Evolutionary conservation across 192 early-diverging fungal genomes (phyloP), one percentile per base, ranked within the genome.

Genomic region (Phycomyces blakesleeanus): DNA sequence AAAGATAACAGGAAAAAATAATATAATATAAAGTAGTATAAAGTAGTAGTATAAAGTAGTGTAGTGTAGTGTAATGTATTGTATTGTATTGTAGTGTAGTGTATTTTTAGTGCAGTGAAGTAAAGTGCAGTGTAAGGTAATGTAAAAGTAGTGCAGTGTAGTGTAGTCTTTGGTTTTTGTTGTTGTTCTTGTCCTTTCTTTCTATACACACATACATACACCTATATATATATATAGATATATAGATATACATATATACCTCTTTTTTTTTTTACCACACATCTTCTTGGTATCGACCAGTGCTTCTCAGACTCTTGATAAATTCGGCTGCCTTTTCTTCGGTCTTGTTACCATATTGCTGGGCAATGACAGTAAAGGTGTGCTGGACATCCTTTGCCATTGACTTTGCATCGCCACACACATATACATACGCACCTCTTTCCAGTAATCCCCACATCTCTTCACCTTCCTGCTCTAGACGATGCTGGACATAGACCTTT

Each of bases 401-500:
- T 67, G 84, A 79, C 79, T 95, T 97, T 42, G 95, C 97, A 73
- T 99, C 97, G 62, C 94, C 95, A 69, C 95, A 98, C 50, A 97
- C 87, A 66, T 96, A 98, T 24, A 97, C 83, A 63, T 89, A 89
- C 0, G 89, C 94, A 5, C 82, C 82, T 39, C 84, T 61, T 39
- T 97, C 74, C 71, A 99, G 71, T 68, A 97, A 69, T 40, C 89
- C 79, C 85, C 92, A 99, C 40, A 99, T 83, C 55, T 85, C 72
- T 26, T 85, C 80, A 39, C 83, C 87, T 52, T 91, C 63, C 69
- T 95, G 89, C 14, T 69, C 54, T 61, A 99, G 73, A 8, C 87
- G 79, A 70, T 99, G 91, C 74, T 99, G 97, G 20, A 99, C 97
- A 78, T 99, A 99, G 20, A 95, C 86, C 82, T 99, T 99, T 47